Base-by-base conservation (phyloP, 768 basidiomycete species). In the Boletus pseudo-olivaceus region DNA sequence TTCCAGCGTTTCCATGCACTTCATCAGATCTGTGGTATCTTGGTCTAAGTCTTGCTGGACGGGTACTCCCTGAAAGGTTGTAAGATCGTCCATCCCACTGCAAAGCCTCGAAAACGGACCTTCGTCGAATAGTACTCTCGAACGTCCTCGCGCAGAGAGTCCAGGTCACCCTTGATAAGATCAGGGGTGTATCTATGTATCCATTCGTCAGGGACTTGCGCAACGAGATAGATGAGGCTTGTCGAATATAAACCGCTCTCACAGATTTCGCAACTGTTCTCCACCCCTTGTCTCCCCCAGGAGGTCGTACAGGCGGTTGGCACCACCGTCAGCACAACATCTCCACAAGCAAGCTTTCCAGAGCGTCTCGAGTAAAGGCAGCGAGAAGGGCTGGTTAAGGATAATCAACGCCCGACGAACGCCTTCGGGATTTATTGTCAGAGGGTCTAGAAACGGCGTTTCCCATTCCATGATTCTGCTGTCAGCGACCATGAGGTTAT, bases 1-100 rank as follows among this genome's bases (percentile, higher is more conserved):
- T 45, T 81, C 68, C 4, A 98, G 65, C 6, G 84, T 77, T 7
- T 61, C 43, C 2, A 98, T 72, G 63, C 94, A 98, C 72, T 99
- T 99, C 88, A 91, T 93, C 54, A 99, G 78, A 68, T 99, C 97
- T 0, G 96, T 98, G n/a, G 92, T 81, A 65, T 92, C 71, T 66
- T 93, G 86, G 65, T 88, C 83, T 0, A 73, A 59, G 62, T 97
- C 95, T 49, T 82, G 71, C 0, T 83, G 65, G 35, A 96, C 73
- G 0, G 70, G 66, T 3, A 97, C 88, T 32, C 81, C 85, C 91
- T 94, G 26, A 34, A 29, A 30, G 23, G 15, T 48, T 0, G 39
- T 52, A 30, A 54, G 38, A 32, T 44, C n/a, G 20, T 44, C 42
- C 26, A 29, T 23, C 38, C 15, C 29, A 19, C 14, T 12, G 23